These are phyloP conservation scores for Zoysia pacifica DNA, from an alignment of 176 grass and related monocot species.

Conservation along the genomic window DNA sequence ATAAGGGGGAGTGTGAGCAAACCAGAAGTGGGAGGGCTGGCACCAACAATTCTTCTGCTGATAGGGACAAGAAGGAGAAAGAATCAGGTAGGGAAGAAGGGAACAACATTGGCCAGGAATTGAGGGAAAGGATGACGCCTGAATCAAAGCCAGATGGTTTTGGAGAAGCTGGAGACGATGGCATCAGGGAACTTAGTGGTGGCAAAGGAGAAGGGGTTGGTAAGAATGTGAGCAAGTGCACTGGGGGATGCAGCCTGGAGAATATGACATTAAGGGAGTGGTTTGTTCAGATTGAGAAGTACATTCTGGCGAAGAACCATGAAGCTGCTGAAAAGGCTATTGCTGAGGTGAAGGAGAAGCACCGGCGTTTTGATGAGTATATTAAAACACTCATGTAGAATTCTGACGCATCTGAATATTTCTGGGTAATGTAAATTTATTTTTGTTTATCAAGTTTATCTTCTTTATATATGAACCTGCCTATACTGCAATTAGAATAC, in stretches of 20 bases:
- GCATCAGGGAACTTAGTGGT: conserved; percentile 11
- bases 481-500: background rate
- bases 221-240: conserved; percentile 5
- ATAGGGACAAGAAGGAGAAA: background rate
- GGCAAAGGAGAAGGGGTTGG: conserved; percentile 6
- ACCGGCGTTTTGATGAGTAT: conserved; percentile 46
- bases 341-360: conserved; percentile 43
- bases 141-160: conserved; percentile 7
- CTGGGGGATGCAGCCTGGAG: conserved; percentile 40
- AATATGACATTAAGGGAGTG: conserved; percentile 80
- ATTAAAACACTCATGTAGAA: conserved; percentile 26
- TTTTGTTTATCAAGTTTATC: background rate
- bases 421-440: conserved; percentile 23
- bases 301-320: conserved; percentile 51
- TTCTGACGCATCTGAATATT: conserved; percentile 8
- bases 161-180: conserved; percentile 36
- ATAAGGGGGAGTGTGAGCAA: background rate
- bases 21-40: background rate
- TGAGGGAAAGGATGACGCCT: background rate
- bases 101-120: background rate
- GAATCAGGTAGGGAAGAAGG: background rate
- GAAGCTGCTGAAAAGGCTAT: conserved; percentile 57
- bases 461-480: background rate
- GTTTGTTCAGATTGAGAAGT: conserved; percentile 63
- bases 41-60: conserved; percentile 9